These are phyloP conservation scores for Botrytis byssoidea DNA, from an alignment of 2,329 filamentous ascomycete genomes.

Conservation along the genomic window DNA sequence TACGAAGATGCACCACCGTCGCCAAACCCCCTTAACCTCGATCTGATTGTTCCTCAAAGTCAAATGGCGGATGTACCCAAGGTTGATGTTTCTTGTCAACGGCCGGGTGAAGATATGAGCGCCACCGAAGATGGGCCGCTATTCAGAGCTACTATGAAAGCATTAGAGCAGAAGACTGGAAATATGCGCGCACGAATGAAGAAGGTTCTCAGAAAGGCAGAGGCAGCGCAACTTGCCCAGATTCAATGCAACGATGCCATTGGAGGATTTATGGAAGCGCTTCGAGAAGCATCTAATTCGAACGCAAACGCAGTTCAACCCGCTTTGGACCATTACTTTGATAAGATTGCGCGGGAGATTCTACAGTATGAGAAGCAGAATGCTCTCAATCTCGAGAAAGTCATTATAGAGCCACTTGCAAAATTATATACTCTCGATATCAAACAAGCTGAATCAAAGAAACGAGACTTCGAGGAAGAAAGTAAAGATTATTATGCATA, in stretches of 20 bases:
- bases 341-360: conserved; percentile 92
- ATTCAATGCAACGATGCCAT: conserved; percentile 83
- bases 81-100: conserved; percentile 82
- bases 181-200: conserved; percentile 95
- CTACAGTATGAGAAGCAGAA: conserved; percentile 83
- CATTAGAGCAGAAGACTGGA: conserved; percentile 91
- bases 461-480: conserved; percentile 97
- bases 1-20: conserved; percentile 57
- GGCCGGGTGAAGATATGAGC: conserved; percentile 81
- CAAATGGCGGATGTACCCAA: conserved; percentile 54
- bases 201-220: conserved; percentile 91
- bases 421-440: conserved; percentile 95
- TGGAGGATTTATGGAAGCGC: conserved; percentile 75
- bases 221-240: conserved; percentile 79
- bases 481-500: conserved; percentile 98
- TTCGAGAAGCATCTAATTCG: conserved; percentile 83
- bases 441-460: conserved; percentile 95
- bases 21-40: conserved; percentile 46
- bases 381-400: conserved; percentile 77
- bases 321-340: conserved; percentile 95
- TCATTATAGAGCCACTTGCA: conserved; percentile 90
- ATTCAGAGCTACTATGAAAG: conserved; percentile 95
- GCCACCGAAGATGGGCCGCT: conserved; percentile 89
- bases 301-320: conserved; percentile 97
- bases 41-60: conserved; percentile 33